Percentiles rank a stretch among this genome's conserved stretches.
Conservation (phyloP, 495 filamentous ascomycete species). For the Talaromyces wortmannii region DNA sequence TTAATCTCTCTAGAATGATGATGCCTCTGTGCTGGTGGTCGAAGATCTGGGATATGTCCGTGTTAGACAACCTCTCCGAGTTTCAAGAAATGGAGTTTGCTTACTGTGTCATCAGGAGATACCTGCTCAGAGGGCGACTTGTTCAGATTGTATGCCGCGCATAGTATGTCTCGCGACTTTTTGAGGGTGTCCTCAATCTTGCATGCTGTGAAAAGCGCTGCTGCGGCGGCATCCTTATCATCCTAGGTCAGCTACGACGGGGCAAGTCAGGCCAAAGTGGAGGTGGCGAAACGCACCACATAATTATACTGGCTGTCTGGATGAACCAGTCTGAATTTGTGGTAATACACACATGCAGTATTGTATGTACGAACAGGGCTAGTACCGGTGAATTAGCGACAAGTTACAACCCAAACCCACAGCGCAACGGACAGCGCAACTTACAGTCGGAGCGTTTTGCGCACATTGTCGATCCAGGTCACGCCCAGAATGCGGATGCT, state of each 20-base stretch:
- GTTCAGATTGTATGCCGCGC: constrained; percentile 82
- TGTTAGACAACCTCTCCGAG: constrained; percentile 6
- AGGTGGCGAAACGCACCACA: constrained; percentile 24
- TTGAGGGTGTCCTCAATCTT: constrained; percentile 98
- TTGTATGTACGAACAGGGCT: constrained; percentile 79
- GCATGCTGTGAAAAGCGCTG: constrained; percentile 84
- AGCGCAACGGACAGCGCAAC: constrained; percentile 6
- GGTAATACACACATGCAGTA: constrained; percentile 79
- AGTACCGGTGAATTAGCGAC: constrained; percentile 1
- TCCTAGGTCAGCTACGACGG: constrained; percentile 10
- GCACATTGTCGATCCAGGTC: constrained; percentile 72
- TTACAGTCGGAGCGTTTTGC: constrained; percentile 65
- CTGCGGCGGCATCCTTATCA: constrained; percentile 70
- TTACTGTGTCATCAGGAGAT: constrained; percentile 74
- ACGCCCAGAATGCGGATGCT: constrained; percentile 66
- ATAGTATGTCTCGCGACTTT: constrained; percentile 89
- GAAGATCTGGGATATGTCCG: constrained; percentile 50
- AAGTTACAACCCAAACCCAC: background rate
- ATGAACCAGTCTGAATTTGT: constrained; percentile 78
- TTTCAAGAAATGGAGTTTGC: constrained; percentile 8
- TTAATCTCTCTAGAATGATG: constrained; percentile 83
- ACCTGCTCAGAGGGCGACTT: constrained; percentile 62
- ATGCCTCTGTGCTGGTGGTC: constrained; percentile 68
- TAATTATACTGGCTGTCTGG: constrained; percentile 63
- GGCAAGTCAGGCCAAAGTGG: too few relatives aligned